Evolutionary conservation across 768 basidiomycete genomes (phyloP).

Genomic region (Royoungia palumana): DNA sequence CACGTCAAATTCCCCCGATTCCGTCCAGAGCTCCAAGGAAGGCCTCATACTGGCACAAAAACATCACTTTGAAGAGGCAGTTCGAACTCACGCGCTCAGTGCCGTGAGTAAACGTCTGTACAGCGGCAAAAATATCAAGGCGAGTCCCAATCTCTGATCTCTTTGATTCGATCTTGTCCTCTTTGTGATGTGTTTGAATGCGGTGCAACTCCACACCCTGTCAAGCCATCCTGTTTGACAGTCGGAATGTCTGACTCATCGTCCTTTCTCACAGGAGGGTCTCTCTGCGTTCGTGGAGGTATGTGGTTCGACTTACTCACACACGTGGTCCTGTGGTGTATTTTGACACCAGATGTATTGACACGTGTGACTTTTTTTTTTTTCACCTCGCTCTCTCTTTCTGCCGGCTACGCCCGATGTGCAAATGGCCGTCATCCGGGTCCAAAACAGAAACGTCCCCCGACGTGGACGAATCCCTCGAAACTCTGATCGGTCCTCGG

Average conservation of each 20-base stretch:
- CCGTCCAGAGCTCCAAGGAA: slow-evolving; percentile 74
- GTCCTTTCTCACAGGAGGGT: slow-evolving; percentile 51
- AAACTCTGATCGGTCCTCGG: slow-evolving; percentile 15
- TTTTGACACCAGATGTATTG: neutral
- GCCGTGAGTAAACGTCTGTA: slow-evolving; percentile 52
- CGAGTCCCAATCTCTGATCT: slow-evolving; percentile 23
- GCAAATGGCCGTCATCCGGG: too few species aligned
- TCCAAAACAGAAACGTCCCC: slow-evolving; percentile 13
- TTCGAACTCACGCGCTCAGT: slow-evolving; percentile 44
- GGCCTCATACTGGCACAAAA: slow-evolving; percentile 56
- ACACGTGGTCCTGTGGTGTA: slow-evolving; percentile 2
- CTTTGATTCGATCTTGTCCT: neutral
- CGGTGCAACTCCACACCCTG: slow-evolving; percentile 1
- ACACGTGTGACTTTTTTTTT: too few species aligned
- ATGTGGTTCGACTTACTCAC: slow-evolving; percentile 2
- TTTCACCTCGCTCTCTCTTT: neutral
- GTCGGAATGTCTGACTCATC: slow-evolving; percentile 14
- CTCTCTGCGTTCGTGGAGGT: slow-evolving; percentile 56
- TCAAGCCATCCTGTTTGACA: neutral
- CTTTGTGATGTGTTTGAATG: neutral
- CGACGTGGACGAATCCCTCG: slow-evolving; percentile 18
- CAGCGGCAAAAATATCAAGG: slow-evolving; percentile 68
- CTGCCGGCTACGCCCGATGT: slow-evolving; percentile 9
- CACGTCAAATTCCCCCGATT: slow-evolving; percentile 67
- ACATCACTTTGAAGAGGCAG: slow-evolving; percentile 49